Evolutionary conservation across 2,329 filamentous ascomycete genomes (phyloP).

Genomic region (Sordariomycetes sp.): DNA sequence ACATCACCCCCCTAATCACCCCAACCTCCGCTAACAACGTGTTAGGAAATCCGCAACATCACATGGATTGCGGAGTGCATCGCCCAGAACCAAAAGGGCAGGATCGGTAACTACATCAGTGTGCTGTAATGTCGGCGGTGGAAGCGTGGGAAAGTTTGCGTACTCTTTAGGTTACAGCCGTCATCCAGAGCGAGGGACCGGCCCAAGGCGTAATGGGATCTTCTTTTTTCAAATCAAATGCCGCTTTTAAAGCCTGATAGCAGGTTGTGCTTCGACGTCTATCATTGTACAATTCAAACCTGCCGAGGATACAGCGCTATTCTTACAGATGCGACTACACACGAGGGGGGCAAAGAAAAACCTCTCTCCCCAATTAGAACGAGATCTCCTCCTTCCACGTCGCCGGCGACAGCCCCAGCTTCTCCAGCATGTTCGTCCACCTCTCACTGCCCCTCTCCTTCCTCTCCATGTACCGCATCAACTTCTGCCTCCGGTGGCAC

Average conservation of each 20-base stretch:
- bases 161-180: neutral
- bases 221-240: neutral
- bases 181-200: neutral
- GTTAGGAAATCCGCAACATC: slow-evolving; percentile 89
- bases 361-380: slow-evolving; percentile 33
- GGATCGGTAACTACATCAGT: slow-evolving; percentile 97
- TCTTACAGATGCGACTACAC: slow-evolving; percentile 4
- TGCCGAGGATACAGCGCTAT: slow-evolving; percentile 3
- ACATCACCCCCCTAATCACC: neutral
- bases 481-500: slow-evolving; percentile 79
- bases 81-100: slow-evolving; percentile 98
- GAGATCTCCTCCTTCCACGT: slow-evolving; percentile 87
- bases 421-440: slow-evolving; percentile 78
- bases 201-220: neutral
- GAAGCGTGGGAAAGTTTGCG: neutral
- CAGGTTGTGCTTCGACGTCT: slow-evolving; percentile 1
- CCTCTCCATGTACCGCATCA: slow-evolving; percentile 71
- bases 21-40: slow-evolving; percentile 15
- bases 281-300: slow-evolving; percentile 2
- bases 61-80: slow-evolving; percentile 99
- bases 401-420: slow-evolving; percentile 72
- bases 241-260: neutral
- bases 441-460: slow-evolving; percentile 86
- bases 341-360: too few relatives aligned
- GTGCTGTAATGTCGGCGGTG: slow-evolving; percentile 54